phyloP scores from a whole-genome alignment of 176 grass and related monocot genomes.

The Lolium rigidum region DNA sequence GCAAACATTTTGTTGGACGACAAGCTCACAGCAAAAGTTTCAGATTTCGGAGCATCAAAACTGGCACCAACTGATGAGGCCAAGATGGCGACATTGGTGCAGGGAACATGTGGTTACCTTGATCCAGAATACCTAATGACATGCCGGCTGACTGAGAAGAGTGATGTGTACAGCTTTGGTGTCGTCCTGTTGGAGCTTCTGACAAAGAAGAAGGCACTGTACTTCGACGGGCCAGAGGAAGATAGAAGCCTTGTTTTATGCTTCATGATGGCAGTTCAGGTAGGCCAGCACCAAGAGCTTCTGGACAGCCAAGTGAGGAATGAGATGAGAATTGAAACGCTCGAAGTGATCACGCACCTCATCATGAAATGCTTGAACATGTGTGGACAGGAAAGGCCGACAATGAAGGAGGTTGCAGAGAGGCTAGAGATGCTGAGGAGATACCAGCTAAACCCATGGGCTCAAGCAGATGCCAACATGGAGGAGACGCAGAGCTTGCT shows the following conservation, averaged over 20 bases:
- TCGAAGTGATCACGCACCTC: slow-evolving; percentile 52
- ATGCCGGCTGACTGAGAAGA: slow-evolving; percentile 63
- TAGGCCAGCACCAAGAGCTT: slow-evolving; percentile 46
- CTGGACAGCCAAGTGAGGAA: slow-evolving; percentile 53
- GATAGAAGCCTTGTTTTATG: slow-evolving; percentile 55
- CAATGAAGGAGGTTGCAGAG: slow-evolving; percentile 67
- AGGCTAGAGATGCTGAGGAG: slow-evolving; percentile 53
- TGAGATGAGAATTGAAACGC: slow-evolving; percentile 38
- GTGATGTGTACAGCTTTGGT: slow-evolving; percentile 75
- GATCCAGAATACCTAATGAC: slow-evolving; percentile 66
- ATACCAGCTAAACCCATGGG: slow-evolving; percentile 40
- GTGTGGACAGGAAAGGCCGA: slow-evolving; percentile 64
- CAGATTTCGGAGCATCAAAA: slow-evolving; percentile 71
- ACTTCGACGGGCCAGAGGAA: slow-evolving; percentile 50
- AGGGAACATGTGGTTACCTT: slow-evolving; percentile 73
- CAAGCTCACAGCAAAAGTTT: slow-evolving; percentile 55
- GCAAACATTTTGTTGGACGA: slow-evolving; percentile 66
- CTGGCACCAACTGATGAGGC: slow-evolving; percentile 52
- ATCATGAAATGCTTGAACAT: slow-evolving; percentile 62
- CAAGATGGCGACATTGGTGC: slow-evolving; percentile 63
- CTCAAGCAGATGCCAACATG: background rate
- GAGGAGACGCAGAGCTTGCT: slow-evolving; percentile 60
- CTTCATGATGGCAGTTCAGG: slow-evolving; percentile 50
- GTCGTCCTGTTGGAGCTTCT: slow-evolving; percentile 71
- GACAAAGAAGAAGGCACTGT: slow-evolving; percentile 64